Percentiles rank a stretch among this genome's conserved stretches.
Evolutionary conservation across 2,329 filamentous ascomycete genomes (phyloP).

Genomic region (Raffaelea ambrosiae): DNA sequence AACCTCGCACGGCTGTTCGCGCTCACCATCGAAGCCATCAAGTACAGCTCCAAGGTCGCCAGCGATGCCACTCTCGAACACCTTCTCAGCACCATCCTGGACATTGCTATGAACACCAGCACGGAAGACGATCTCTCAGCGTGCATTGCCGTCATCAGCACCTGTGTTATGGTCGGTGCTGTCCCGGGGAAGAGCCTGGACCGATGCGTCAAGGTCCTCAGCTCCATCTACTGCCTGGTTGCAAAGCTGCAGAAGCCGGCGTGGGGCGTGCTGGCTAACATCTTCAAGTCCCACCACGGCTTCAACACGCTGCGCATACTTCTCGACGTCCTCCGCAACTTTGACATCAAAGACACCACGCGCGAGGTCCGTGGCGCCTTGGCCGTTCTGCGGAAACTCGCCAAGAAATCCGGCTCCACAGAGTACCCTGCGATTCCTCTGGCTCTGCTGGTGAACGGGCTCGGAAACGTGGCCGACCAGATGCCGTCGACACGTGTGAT

Average conservation of each 20-base stretch:
- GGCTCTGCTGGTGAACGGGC: constrained; percentile 47
- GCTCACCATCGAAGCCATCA: constrained; percentile 60
- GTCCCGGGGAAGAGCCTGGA: constrained; percentile 56
- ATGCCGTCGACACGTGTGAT: constrained; percentile 37
- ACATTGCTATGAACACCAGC: constrained; percentile 61
- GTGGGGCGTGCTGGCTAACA: constrained; percentile 62
- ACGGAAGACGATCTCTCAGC: constrained; percentile 55
- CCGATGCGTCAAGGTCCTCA: constrained; percentile 61
- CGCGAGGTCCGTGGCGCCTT: constrained; percentile 55
- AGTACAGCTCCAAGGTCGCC: constrained; percentile 65
- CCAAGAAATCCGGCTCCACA: constrained; percentile 50
- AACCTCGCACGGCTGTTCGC: constrained; percentile 56
- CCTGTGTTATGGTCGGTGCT: constrained; percentile 63
- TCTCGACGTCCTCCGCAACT: constrained; percentile 50
- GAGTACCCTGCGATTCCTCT: constrained; percentile 53
- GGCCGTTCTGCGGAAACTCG: constrained; percentile 52
- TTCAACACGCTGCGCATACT: constrained; percentile 59
- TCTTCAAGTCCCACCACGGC: constrained; percentile 66
- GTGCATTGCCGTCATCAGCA: constrained; percentile 60
- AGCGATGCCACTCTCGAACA: constrained; percentile 51
- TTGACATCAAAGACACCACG: constrained; percentile 40
- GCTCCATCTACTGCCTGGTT: constrained; percentile 63
- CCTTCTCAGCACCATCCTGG: constrained; percentile 53
- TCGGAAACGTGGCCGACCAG: constrained; percentile 40
- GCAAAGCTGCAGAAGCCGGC: constrained; percentile 50